phyloP scores from a whole-genome alignment of 495 filamentous ascomycete genomes.

The Neurospora pannonica region DNA sequence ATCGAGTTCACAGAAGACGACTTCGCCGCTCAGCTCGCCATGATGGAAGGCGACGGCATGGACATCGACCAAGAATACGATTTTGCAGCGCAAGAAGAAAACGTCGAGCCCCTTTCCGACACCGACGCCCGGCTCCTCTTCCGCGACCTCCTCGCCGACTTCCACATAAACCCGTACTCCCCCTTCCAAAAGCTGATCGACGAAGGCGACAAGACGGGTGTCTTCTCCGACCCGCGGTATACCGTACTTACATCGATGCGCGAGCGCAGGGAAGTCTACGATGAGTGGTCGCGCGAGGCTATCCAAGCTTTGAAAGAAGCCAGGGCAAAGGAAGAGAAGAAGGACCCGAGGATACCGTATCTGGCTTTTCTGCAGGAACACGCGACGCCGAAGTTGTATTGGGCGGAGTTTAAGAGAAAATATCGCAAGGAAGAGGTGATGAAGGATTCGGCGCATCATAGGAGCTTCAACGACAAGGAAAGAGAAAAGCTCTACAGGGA shows the following conservation, averaged over 20 bases:
- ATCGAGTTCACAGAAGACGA: conserved; percentile 93
- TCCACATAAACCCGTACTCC: conserved; percentile 74
- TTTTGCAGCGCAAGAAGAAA: conserved; percentile 10
- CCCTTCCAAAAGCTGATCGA: conserved; percentile 83
- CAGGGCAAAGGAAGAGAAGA: conserved; percentile 68
- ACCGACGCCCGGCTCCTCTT: conserved; percentile 65
- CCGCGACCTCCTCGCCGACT: conserved; percentile 76
- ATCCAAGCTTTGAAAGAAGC: conserved; percentile 62
- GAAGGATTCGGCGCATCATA: conserved; percentile 44
- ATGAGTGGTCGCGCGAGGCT: conserved; percentile 65
- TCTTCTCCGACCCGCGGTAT: conserved; percentile 82
- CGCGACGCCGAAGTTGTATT: conserved; percentile 85
- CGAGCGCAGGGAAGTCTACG: conserved; percentile 69
- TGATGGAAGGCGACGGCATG: conserved; percentile 63
- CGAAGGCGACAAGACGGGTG: conserved; percentile 45
- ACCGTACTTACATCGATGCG: conserved; percentile 73
- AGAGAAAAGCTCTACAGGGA: conserved; percentile 88
- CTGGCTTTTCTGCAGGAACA: conserved; percentile 70
- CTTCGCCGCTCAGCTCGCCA: conserved; percentile 81
- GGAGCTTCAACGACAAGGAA: conserved; percentile 69
- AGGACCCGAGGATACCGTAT: conserved; percentile 78
- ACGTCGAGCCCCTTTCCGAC: conserved; percentile 56
- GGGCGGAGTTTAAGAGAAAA: conserved; percentile 92
- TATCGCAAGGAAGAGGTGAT: conserved; percentile 73
- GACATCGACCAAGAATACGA: conserved; percentile 60